Evolutionary conservation across 164 flowering plant species (phyloP).

Genomic region (Vitis rotundifolia): DNA sequence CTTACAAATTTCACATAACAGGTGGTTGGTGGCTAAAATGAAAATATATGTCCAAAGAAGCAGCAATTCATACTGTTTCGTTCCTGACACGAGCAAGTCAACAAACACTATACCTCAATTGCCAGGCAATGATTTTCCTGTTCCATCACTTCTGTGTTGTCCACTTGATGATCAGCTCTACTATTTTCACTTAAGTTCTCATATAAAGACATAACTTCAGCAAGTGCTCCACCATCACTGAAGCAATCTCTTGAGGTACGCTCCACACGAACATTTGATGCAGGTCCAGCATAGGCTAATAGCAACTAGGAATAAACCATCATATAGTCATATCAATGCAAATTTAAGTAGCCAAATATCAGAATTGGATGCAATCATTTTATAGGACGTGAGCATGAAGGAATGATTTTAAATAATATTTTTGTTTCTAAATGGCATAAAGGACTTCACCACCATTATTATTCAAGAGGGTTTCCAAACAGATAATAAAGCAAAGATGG

Average conservation of each 20-base stretch:
- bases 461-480: too few species aligned
- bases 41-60: not conserved
- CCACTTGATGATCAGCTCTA: conserved; percentile 18
- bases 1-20: too few species aligned
- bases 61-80: too few species aligned
- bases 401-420: too few species aligned
- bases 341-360: too few species aligned
- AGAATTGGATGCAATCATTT: too few species aligned
- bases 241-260: conserved; percentile 68
- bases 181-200: conserved; percentile 38
- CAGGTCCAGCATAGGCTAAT: conserved; percentile 80
- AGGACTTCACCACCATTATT: too few species aligned
- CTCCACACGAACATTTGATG: conserved; percentile 83
- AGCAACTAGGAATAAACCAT: conserved; percentile 48
- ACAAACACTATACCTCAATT: conserved; percentile 47
- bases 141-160: conserved; percentile 9
- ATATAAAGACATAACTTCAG: conserved; percentile 73
- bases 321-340: not conserved
- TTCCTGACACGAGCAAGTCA: not conserved
- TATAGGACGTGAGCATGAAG: too few species aligned
- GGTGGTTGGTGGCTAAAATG: not conserved
- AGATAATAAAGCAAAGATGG: too few species aligned
- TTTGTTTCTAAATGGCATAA: too few species aligned
- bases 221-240: conserved; percentile 72
- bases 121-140: conserved; percentile 26